phyloP scores from a whole-genome alignment of 306 rosid species.

The Pyrus communis region DNA sequence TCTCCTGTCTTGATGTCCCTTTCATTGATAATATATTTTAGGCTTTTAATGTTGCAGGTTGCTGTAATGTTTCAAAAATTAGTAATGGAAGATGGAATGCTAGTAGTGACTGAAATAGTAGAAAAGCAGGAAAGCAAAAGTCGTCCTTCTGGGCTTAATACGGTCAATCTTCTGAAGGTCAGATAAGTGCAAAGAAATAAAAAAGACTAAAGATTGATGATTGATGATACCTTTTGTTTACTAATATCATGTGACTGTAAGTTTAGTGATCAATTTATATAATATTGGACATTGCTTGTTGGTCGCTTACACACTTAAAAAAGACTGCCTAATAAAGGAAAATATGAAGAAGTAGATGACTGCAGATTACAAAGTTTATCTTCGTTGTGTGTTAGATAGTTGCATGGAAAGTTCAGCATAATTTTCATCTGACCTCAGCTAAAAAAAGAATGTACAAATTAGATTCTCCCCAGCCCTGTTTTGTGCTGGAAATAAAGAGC shows the following conservation, averaged over 20 bases:
- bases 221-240: slow-evolving; percentile 3
- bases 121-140: slow-evolving; percentile 86
- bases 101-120: slow-evolving; percentile 64
- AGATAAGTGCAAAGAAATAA: slow-evolving; percentile 2
- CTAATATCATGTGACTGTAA: background rate
- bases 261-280: background rate
- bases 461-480: background rate
- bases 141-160: slow-evolving; percentile 93
- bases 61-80: slow-evolving; percentile 79
- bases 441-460: background rate
- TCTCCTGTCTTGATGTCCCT: slow-evolving; percentile 5
- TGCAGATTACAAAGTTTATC: background rate
- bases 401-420: background rate
- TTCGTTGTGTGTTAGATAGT: background rate
- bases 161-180: slow-evolving; percentile 96
- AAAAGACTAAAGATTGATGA: slow-evolving; percentile 16
- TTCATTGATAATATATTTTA: slow-evolving; percentile 9
- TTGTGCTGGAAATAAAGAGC: background rate
- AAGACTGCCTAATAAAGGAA: background rate
- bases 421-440: background rate
- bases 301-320: background rate
- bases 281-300: background rate
- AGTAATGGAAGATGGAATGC: slow-evolving; percentile 58
- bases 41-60: slow-evolving; percentile 44
- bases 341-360: background rate